These are phyloP conservation scores for Auricularia sp. DNA, from an alignment of 768 basidiomycete species.

Conservation along the genomic window DNA sequence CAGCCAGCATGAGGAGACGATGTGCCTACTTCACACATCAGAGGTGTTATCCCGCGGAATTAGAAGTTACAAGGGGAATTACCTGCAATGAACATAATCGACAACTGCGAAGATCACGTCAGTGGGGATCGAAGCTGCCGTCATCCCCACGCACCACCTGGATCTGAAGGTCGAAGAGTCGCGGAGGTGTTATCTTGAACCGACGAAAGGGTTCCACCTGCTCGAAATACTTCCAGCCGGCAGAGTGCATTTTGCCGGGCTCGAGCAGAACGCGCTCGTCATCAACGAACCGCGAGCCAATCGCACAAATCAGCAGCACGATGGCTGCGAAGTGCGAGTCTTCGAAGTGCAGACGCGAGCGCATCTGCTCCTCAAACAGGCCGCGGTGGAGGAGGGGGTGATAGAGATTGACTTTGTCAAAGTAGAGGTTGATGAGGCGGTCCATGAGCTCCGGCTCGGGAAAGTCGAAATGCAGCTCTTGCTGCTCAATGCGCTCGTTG, in stretches of 20 bases:
- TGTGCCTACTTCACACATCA: conserved; percentile 30
- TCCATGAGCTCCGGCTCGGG: conserved; percentile 34
- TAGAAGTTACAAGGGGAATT: neutral
- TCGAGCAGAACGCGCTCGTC: conserved; percentile 44
- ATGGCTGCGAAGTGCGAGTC: conserved; percentile 46
- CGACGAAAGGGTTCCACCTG: conserved; percentile 55
- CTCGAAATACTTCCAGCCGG: conserved; percentile 48
- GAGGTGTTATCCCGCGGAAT: neutral
- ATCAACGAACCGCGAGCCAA: conserved; percentile 47
- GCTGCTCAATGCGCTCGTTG: conserved; percentile 3
- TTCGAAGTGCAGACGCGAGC: conserved; percentile 37
- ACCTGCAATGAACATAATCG: conserved; percentile 34
- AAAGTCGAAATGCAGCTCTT: conserved; percentile 14
- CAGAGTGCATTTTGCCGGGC: conserved; percentile 32
- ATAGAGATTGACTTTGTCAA: conserved; percentile 43
- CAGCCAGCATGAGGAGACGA: conserved; percentile 56
- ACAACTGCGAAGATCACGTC: conserved; percentile 21
- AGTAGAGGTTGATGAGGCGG: conserved; percentile 54
- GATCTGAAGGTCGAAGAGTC: conserved; percentile 61
- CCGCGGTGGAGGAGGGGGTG: conserved; percentile 65
- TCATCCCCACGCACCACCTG: conserved; percentile 33
- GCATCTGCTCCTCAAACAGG: conserved; percentile 45
- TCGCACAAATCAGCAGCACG: conserved; percentile 62
- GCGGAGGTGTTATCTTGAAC: conserved; percentile 44
- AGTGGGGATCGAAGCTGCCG: conserved; percentile 6